Percentiles rank a stretch among this genome's conserved stretches.
Conservation (phyloP, 345 rosid genomes). For the Citropsis articulata region DNA sequence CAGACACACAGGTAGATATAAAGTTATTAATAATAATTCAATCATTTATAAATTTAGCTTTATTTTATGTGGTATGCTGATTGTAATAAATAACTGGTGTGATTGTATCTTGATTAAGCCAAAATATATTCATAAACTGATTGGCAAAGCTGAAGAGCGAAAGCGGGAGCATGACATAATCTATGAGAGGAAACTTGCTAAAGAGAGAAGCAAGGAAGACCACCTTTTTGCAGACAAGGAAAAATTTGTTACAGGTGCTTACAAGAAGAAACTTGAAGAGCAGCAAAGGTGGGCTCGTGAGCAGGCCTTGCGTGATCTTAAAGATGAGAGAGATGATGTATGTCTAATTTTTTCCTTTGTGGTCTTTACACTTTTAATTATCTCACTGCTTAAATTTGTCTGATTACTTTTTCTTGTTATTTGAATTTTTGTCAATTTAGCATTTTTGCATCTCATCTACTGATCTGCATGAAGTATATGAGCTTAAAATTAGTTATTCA, state of each 20-base stretch:
- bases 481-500: neutral
- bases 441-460: neutral
- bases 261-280: conserved; percentile 84
- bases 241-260: conserved; percentile 72
- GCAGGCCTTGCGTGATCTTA: conserved; percentile 65
- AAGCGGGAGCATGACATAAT: conserved; percentile 70
- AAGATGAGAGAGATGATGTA: conserved; percentile 91
- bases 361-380: neutral
- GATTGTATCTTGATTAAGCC: conserved; percentile 45
- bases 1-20: conserved; percentile 60
- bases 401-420: neutral
- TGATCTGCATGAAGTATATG: neutral
- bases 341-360: conserved; percentile 21
- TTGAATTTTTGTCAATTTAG: neutral
- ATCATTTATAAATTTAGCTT: no score
- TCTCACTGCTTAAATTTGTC: neutral
- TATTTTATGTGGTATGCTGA: neutral
- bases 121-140: conserved; percentile 61
- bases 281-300: conserved; percentile 75
- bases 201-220: conserved; percentile 83
- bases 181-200: conserved; percentile 76
- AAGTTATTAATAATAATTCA: no score
- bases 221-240: conserved; percentile 86
- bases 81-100: conserved; percentile 5
- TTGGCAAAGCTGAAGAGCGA: conserved; percentile 66